Evolutionary conservation across 306 rosid species (phyloP).

Genomic region (Oemleria cerasiformis): DNA sequence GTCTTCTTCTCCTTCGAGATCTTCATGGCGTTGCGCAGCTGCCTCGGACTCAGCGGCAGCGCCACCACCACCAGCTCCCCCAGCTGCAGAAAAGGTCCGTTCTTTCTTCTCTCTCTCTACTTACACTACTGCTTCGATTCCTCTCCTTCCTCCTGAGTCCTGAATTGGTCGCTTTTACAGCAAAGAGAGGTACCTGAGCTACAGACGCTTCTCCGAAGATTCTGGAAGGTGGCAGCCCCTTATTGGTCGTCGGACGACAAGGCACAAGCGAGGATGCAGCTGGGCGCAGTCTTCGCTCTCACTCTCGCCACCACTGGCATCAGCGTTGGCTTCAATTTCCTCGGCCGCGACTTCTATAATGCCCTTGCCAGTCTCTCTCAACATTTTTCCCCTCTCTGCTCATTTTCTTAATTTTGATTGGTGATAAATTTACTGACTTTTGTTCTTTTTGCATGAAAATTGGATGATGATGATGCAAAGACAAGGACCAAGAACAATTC

Average conservation of each 20-base stretch:
- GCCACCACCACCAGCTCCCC: not conserved
- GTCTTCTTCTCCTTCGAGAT: constrained; percentile 12
- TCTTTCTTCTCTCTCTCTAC: not conserved
- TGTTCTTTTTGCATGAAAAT: not conserved
- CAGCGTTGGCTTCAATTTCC: constrained; percentile 89
- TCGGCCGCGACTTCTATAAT: constrained; percentile 92
- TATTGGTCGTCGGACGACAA: constrained; percentile 88
- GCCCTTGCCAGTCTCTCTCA: constrained; percentile 76
- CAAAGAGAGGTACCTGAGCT: constrained; percentile 57
- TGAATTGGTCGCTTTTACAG: not conserved
- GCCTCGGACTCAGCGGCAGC: constrained; percentile 1
- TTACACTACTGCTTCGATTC: not conserved
- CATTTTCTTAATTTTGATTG: constrained; percentile 3
- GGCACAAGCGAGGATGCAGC: constrained; percentile 66
- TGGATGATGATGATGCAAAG: constrained; percentile 31
- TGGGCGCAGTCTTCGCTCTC: constrained; percentile 83
- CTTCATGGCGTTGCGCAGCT: constrained; percentile 11
- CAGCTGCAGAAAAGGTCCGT: constrained; percentile 27
- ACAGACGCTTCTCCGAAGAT: constrained; percentile 57
- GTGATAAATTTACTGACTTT: not conserved
- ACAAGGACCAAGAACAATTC: constrained; percentile 96
- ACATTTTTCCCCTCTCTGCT: constrained; percentile 1
- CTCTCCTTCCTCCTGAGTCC: not conserved
- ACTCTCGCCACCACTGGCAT: constrained; percentile 92
- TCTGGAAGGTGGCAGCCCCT: constrained; percentile 97